Evolutionary conservation across 108 stramenopile genomes (phyloP), one percentile per base, ranked within the genome.

Genomic region (Cyclotella atomus): DNA sequence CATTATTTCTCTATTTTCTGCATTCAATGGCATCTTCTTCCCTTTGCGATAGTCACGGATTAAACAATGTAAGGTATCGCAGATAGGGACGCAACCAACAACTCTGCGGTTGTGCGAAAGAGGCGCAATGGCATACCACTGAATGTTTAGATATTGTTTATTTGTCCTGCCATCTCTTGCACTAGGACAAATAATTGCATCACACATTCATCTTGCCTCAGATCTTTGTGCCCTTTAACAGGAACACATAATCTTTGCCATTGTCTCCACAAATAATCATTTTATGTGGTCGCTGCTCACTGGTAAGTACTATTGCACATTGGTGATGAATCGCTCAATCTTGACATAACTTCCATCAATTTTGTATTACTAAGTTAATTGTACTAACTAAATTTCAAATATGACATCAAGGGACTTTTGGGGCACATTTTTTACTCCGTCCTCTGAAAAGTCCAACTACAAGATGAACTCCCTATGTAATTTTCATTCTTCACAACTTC

Each of bases 181-280:
- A 99, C 97, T 53, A 98, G 82, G 2, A 98, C 99, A 68, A 99
- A 99, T 14, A 99, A 85, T 76, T 99, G 99, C 99, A 99, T 99
- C 36, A 97, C 98, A 23, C 99, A 85, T 85, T 99, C 99, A 75
- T 99, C 99, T 79, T 99, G 99, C 30, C 99, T 80, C 65, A 99
- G 79, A 81, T 99, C 99, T 76, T 99, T 98, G 82, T 99, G 98
- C 4, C 98, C 99, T 82, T 99, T 99, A 99, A 91, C 16, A 99
- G 85, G 70, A 98, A 99, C 3, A 96, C 84, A 84, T 99, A 99
- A 59, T 98, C 96, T 59, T 90, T 88, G 14, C 99, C 99, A 70
- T 99, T 97, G 69, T 95, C 92, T 20, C 99, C 99, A 56, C 88
- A 66, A 36, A 99, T 79, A 3, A 89, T 88, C 17, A 98, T 95